Evolutionary conservation across 2,329 filamentous ascomycete genomes (phyloP).

Genomic region (Fusarium sulawesiense): DNA sequence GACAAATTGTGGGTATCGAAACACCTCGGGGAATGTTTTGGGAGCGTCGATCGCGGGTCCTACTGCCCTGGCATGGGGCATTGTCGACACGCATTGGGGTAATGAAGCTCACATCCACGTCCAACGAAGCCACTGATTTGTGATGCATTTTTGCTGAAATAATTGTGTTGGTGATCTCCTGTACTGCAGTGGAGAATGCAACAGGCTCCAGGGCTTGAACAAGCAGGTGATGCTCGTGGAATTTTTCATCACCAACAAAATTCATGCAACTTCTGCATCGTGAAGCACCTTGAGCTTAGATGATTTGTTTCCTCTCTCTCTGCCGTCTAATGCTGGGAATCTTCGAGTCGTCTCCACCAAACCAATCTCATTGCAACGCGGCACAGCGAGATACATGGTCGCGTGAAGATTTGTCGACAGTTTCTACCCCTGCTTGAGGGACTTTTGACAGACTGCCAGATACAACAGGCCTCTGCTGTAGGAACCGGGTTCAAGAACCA

Average conservation of each 20-base stretch:
- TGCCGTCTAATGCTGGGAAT: background rate
- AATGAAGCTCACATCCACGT: slow-evolving; percentile 12
- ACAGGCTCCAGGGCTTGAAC: slow-evolving; percentile 30
- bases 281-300: slow-evolving; percentile 14
- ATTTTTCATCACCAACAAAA: slow-evolving; percentile 40
- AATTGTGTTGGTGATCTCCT: slow-evolving; percentile 37
- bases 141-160: slow-evolving; percentile 17
- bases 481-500: slow-evolving; percentile 11
- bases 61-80: slow-evolving; percentile 30
- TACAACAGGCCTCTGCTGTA: background rate
- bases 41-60: slow-evolving; percentile 34
- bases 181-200: slow-evolving; percentile 23
- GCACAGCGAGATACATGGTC: slow-evolving; percentile 31
- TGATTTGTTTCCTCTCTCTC: slow-evolving; percentile 1
- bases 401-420: slow-evolving; percentile 20
- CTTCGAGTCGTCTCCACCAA: slow-evolving; percentile 29
- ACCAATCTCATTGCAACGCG: slow-evolving; percentile 21
- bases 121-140: slow-evolving; percentile 16
- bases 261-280: slow-evolving; percentile 27
- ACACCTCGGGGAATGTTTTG: slow-evolving; percentile 29
- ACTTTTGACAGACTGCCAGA: slow-evolving; percentile 31
- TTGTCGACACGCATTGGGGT: slow-evolving; percentile 31
- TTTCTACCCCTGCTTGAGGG: slow-evolving; percentile 30
- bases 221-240: slow-evolving; percentile 34
- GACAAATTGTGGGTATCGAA: slow-evolving; percentile 26